These are phyloP conservation scores for Erodium texanum DNA, from an alignment of 441 rosid species.

Conservation along the genomic window DNA sequence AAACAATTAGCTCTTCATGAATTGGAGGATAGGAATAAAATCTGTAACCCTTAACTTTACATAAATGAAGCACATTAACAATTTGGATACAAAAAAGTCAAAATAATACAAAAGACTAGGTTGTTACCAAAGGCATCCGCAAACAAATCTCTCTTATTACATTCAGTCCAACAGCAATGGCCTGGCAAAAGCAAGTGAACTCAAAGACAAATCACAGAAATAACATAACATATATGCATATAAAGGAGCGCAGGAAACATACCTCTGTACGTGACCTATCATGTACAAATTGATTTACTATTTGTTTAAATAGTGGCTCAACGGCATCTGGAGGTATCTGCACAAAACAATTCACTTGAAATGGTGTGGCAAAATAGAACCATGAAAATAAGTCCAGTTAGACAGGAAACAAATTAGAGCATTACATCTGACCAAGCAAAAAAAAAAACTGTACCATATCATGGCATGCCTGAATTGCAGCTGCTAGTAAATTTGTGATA, in stretches of 20 bases:
- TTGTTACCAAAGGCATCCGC: slow-evolving; percentile 75
- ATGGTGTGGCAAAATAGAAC: neutral
- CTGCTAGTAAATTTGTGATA: slow-evolving; percentile 78
- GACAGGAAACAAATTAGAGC: neutral
- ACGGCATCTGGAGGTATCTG: slow-evolving; percentile 97
- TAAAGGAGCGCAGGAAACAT: slow-evolving; percentile 15
- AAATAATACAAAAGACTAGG: slow-evolving; percentile 1
- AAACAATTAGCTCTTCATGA: no score
- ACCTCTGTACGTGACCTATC: slow-evolving; percentile 91
- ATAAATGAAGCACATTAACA: no score
- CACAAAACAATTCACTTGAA: slow-evolving; percentile 13
- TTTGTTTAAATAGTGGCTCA: slow-evolving; percentile 82
- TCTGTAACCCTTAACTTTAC: no score
- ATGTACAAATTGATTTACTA: slow-evolving; percentile 87
- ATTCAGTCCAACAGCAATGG: slow-evolving; percentile 84
- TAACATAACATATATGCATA: neutral
- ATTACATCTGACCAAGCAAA: neutral
- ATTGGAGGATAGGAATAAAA: no score
- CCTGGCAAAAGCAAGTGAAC: slow-evolving; percentile 32
- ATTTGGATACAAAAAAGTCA: no score
- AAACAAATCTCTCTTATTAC: slow-evolving; percentile 85
- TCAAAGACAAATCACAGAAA: slow-evolving; percentile 8
- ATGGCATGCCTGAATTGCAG: slow-evolving; percentile 88
- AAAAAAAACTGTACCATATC: slow-evolving; percentile 20
- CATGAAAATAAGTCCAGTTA: neutral